Percentiles rank a stretch among this genome's conserved stretches.
These are phyloP conservation scores for Aristolochia californica DNA, from an alignment of 164 flowering plant species.

Conservation along the genomic window DNA sequence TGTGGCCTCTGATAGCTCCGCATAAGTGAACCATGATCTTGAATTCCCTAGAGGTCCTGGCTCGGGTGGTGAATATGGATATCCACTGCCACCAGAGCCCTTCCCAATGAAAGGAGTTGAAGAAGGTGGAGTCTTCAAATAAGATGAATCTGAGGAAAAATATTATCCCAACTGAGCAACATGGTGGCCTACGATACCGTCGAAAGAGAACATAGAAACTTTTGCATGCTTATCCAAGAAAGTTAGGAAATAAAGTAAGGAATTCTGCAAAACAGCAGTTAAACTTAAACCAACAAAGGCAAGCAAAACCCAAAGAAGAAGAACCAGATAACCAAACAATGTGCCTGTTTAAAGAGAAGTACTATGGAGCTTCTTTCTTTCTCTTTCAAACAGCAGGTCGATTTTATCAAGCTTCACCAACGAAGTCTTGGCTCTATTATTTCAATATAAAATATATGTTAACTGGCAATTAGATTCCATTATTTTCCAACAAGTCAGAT, in stretches of 20 bases:
- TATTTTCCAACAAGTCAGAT: neutral
- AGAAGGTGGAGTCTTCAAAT: conserved; percentile 21
- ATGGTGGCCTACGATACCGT: conserved; percentile 19
- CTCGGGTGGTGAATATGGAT: conserved; percentile 29
- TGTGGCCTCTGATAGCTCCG: conserved; percentile 59
- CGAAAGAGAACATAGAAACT: no score
- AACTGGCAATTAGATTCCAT: neutral
- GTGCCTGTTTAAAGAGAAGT: neutral
- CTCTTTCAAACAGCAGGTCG: no score
- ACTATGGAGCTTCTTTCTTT: no score
- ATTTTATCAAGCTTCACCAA: neutral
- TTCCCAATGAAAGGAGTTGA: conserved; percentile 35
- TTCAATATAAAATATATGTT: neutral
- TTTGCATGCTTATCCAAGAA: no score
- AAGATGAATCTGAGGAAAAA: conserved; percentile 31
- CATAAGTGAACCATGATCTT: conserved; percentile 54
- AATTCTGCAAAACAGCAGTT: no score
- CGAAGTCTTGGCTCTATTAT: neutral
- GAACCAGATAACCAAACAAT: neutral
- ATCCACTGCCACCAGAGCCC: conserved; percentile 30
- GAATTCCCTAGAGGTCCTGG: conserved; percentile 66
- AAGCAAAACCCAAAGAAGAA: no score
- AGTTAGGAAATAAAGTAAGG: no score
- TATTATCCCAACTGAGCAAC: conserved; percentile 13
- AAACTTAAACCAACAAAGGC: conserved; percentile 14